Evolutionary conservation across 768 basidiomycete genomes (phyloP).

Genomic region (Mycena epipterygia): DNA sequence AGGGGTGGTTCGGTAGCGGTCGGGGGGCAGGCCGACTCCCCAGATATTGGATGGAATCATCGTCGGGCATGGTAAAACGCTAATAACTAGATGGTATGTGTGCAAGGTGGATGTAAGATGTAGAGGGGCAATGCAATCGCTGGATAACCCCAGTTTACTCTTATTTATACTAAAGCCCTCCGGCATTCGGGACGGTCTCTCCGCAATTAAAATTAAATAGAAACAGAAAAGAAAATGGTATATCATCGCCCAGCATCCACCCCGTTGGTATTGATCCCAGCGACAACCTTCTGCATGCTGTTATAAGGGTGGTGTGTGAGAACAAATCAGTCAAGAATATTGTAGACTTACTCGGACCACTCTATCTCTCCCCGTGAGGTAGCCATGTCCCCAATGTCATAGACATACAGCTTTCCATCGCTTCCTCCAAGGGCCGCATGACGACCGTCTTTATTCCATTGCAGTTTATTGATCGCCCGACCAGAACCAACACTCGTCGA

Average conservation of each 20-base stretch:
- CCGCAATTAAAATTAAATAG: not conserved
- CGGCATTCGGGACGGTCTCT: too few species aligned
- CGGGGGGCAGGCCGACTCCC: constrained; percentile 55
- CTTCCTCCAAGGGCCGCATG: constrained; percentile 92
- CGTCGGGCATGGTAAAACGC: constrained; percentile 38
- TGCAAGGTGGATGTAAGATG: constrained; percentile 9
- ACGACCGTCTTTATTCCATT: constrained; percentile 97
- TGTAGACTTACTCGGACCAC: constrained; percentile 95
- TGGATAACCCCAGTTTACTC: not conserved
- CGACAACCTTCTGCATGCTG: constrained; percentile 90
- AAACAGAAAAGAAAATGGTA: not conserved
- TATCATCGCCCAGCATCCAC: constrained; percentile 34
- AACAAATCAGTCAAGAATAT: too few species aligned
- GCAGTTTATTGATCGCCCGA: constrained; percentile 93
- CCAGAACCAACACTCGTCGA: constrained; percentile 85
- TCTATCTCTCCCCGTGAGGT: constrained; percentile 86
- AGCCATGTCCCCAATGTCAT: constrained; percentile 94
- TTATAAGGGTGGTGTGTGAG: too few species aligned
- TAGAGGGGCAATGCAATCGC: not conserved
- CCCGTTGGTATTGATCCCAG: constrained; percentile 72
- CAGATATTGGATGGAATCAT: constrained; percentile 75
- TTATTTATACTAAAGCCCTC: too few species aligned
- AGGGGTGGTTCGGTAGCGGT: constrained; percentile 39
- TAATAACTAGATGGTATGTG: not conserved
- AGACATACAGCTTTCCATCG: constrained; percentile 93